phyloP scores from a whole-genome alignment of 257 asterid species.

The Leptodermis oblonga region DNA sequence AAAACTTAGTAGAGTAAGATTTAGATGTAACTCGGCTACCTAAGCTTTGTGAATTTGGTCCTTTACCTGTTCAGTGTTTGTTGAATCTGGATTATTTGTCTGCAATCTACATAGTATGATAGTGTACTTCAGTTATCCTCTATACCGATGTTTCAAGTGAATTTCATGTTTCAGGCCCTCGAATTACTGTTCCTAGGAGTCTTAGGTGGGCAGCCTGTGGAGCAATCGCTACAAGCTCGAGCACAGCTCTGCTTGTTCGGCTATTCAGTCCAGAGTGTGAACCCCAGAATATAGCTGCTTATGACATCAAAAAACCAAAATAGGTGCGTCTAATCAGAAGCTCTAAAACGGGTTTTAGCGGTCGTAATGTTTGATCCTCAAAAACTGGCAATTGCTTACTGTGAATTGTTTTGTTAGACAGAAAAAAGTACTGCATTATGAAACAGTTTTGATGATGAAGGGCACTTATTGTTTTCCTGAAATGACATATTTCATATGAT shows the following conservation, averaged over 20 bases:
- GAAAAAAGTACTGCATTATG: not conserved
- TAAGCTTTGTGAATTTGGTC: too few species aligned
- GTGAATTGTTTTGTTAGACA: not conserved
- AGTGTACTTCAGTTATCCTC: not conserved
- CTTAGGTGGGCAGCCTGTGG: constrained; percentile 88
- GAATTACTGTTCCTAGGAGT: constrained; percentile 70
- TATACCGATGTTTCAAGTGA: not conserved
- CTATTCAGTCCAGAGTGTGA: constrained; percentile 84
- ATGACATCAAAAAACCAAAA: constrained; percentile 38
- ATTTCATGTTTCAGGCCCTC: constrained; percentile 58
- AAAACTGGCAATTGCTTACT: not conserved
- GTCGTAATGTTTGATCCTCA: not conserved
- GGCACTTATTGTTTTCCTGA: not conserved
- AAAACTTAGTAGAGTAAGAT: too few species aligned
- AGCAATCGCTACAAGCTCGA: constrained; percentile 52
- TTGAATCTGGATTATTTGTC: not conserved
- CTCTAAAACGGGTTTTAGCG: not conserved
- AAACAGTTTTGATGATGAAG: not conserved
- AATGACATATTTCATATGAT: too few species aligned
- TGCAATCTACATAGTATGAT: not conserved
- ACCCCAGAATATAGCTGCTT: constrained; percentile 82
- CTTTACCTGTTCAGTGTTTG: not conserved
- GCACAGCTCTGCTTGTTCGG: constrained; percentile 69
- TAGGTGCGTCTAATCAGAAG: not conserved
- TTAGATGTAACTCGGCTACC: not conserved